Percentiles rank a stretch among this genome's conserved stretches.
Evolutionary conservation across 1,139 yeast species (phyloP).

Genomic region (Suhomyces maxii): DNA sequence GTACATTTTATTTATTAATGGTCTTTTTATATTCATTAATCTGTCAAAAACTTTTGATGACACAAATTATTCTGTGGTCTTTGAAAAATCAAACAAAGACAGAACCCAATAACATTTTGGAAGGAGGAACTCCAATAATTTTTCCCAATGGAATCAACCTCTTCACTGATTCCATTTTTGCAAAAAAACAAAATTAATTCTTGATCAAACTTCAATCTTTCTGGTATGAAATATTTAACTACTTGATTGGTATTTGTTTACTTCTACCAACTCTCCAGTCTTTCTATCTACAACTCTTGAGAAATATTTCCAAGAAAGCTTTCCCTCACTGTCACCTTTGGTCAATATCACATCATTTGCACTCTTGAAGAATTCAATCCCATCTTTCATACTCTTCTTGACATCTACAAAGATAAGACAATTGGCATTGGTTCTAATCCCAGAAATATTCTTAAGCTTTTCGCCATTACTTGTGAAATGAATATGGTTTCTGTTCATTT

Average conservation of each 20-base stretch:
- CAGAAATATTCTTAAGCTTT: constrained; percentile 52
- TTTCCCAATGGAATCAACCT: no score
- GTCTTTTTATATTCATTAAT: no score
- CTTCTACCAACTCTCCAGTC: constrained; percentile 15
- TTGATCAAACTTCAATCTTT: no score
- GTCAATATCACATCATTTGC: constrained; percentile 75
- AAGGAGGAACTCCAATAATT: no score
- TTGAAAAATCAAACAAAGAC: no score
- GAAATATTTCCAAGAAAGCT: constrained; percentile 49
- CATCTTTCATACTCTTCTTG: constrained; percentile 41
- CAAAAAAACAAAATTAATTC: no score
- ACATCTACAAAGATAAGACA: constrained; percentile 66
- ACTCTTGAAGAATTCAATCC: constrained; percentile 61
- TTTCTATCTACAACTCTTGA: constrained; percentile 28
- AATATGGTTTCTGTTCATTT: constrained; percentile 79
- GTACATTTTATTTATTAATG: no score
- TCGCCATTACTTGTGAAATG: constrained; percentile 61
- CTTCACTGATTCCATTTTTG: no score
- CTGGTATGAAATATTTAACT: no score
- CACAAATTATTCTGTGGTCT: no score
- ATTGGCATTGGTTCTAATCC: constrained; percentile 63
- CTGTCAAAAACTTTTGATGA: no score
- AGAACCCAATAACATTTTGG: no score
- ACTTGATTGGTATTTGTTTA: constrained; percentile 1
- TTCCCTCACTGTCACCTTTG: constrained; percentile 58